Evolutionary conservation across 805 yeast genomes (phyloP), one percentile per base, ranked within the genome.

Genomic region (Barnettozyma californica): DNA sequence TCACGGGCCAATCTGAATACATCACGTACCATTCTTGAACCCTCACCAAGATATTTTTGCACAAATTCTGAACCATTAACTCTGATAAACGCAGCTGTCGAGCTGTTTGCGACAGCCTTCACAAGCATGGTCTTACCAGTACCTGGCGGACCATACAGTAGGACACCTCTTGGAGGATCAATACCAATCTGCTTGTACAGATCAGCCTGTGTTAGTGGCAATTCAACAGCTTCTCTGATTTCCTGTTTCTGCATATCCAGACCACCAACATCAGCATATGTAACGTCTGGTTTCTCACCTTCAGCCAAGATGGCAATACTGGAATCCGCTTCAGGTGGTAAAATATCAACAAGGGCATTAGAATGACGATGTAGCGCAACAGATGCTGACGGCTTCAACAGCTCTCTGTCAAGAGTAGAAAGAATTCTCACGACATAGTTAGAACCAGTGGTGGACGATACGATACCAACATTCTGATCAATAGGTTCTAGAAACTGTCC

Each of bases 111-210:
- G 42, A 94, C 99, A 0, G 99, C 99, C 69, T 94, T 94, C 43
- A 94, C 99, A 65, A 94, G 78, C 98, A 94, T 91, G 20, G 99
- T 94, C 68, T 94, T 94, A 62, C 99, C 99, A 1, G 99, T 94
- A 66, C 99, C 99, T 43, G 99, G 99, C 10, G 99, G 98, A n/a
- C 99, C 99, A 69, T 94, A 94, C 52, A 94, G 74, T 58, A 94
- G 71, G 27, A 94, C 99, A 61, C 99, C 99, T 58, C 98, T 83
- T 54, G 99, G 99, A 18, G 99, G 99, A 62, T 94, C 98, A 56
- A 94, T 91, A 70, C 99, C 99, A 63, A 94, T 94, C 69, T 94
- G 98, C 63, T 88, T 86, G 70, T 94, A 94, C 56, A 95, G 75
- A 61, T 95, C 99, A 35, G 94, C 95, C 66, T 94, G 98, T 14